These are phyloP conservation scores for Pythium aquatile DNA, from an alignment of 352 stramenopile species.

Conservation along the genomic window DNA sequence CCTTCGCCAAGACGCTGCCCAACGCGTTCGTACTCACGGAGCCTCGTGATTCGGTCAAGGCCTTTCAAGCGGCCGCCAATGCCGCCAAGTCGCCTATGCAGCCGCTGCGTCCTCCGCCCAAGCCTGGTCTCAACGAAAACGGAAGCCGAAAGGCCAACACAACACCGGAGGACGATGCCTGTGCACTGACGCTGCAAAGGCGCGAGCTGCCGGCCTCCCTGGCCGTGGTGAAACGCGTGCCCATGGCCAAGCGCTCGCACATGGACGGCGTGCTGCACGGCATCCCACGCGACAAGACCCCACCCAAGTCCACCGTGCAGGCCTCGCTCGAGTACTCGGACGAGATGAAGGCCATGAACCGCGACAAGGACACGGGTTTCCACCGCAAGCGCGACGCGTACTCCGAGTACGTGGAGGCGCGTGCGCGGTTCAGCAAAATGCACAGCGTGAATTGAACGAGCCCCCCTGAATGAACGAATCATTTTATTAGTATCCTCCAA, in stretches of 20 bases:
- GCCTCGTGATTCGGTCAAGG: conserved; percentile 35
- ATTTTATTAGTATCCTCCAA: conserved; percentile 3
- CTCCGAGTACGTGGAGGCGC: conserved; percentile 87
- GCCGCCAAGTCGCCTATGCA: conserved; percentile 55
- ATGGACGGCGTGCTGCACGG: conserved; percentile 75
- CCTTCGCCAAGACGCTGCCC: conserved; percentile 52
- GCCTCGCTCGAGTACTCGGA: conserved; percentile 58
- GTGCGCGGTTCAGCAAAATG: conserved; percentile 88
- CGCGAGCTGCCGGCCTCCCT: conserved; percentile 20
- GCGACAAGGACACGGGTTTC: conserved; percentile 64
- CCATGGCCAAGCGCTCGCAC: conserved; percentile 68
- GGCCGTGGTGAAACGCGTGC: conserved; percentile 33
- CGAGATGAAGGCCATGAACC: conserved; percentile 82
- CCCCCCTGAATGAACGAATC: neutral
- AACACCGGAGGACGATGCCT: conserved; percentile 8
- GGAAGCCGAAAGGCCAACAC: conserved; percentile 24
- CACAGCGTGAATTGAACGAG: conserved; percentile 71
- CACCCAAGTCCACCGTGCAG: conserved; percentile 42
- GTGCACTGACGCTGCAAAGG: conserved; percentile 11
- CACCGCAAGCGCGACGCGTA: conserved; percentile 84
- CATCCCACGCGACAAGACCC: conserved; percentile 38
- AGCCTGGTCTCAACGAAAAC: conserved; percentile 37
- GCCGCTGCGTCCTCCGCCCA: conserved; percentile 42
- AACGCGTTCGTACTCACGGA: conserved; percentile 71
- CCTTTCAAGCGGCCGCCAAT: conserved; percentile 46